Evolutionary conservation across 2,329 filamentous ascomycete genomes (phyloP).

Genomic region (Alternaria conjuncta): DNA sequence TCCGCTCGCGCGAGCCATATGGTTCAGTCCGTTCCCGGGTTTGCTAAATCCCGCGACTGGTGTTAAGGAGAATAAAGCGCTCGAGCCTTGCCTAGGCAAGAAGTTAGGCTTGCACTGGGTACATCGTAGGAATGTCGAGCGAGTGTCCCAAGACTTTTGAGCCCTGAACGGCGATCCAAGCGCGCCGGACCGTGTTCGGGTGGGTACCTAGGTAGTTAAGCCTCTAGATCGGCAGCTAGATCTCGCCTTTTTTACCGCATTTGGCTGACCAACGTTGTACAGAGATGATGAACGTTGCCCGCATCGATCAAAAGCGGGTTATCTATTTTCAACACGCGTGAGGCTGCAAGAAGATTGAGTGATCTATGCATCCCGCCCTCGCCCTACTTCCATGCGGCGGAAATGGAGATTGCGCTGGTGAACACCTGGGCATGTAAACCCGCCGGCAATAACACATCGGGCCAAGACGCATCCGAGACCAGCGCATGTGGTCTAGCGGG

Average conservation of each 20-base stretch:
- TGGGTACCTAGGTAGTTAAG: neutral
- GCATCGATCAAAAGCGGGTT: neutral
- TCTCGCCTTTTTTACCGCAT: neutral
- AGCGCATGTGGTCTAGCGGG: conserved; percentile 3
- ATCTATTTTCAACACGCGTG: neutral
- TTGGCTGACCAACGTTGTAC: neutral
- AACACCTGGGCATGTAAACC: neutral
- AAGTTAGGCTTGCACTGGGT: neutral
- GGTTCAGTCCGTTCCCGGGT: conserved; percentile 1
- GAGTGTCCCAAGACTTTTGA: neutral
- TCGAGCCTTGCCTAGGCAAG: neutral
- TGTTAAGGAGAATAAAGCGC: conserved; percentile 2
- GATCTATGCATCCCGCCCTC: neutral
- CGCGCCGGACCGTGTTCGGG: neutral
- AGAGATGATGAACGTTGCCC: neutral
- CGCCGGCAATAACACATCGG: neutral
- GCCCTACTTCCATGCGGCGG: neutral
- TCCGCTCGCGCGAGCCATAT: conserved; percentile 6
- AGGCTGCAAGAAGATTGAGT: neutral
- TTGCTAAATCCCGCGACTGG: conserved; percentile 2
- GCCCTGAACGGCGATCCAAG: neutral
- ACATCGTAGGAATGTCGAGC: neutral
- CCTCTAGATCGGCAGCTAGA: neutral
- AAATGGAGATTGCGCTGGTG: neutral
- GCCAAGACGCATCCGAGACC: conserved; percentile 4